Percentiles rank a stretch among this genome's conserved stretches.
Conservation (phyloP, 768 basidiomycete species). For the Lanmaoa pseudosensibilis region DNA sequence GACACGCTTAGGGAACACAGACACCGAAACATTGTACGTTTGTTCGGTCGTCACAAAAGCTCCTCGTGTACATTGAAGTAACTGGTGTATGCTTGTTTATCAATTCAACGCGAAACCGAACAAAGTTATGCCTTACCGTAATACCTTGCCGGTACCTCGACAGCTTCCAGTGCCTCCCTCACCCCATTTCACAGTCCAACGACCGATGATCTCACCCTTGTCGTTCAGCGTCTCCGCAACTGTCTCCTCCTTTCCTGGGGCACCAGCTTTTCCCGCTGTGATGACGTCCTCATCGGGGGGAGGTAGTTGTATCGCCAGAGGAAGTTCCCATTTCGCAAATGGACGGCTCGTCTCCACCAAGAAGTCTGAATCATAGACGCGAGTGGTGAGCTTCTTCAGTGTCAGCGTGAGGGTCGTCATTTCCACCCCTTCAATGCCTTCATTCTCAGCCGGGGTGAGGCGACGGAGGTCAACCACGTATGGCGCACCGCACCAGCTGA, state of each 20-base stretch:
- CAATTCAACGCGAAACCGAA: not conserved
- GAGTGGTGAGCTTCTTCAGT: slow-evolving; percentile 61
- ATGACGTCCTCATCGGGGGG: slow-evolving; percentile 33
- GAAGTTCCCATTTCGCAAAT: slow-evolving; percentile 82
- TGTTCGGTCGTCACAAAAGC: slow-evolving; percentile 31
- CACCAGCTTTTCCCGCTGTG: slow-evolving; percentile 31
- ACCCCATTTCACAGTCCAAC: slow-evolving; percentile 80
- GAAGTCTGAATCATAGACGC: slow-evolving; percentile 74
- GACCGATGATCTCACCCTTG: slow-evolving; percentile 60
- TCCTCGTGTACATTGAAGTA: slow-evolving; percentile 58
- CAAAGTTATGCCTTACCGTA: slow-evolving; percentile 52
- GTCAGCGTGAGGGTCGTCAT: slow-evolving; percentile 66
- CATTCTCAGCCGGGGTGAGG: slow-evolving; percentile 44
- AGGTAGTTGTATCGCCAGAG: slow-evolving; percentile 50
- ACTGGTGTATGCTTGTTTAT: slow-evolving; percentile 25
- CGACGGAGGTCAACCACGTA: slow-evolving; percentile 68
- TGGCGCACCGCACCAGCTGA: slow-evolving; percentile 68
- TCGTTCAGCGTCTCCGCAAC: slow-evolving; percentile 72
- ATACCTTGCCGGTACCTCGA: slow-evolving; percentile 58
- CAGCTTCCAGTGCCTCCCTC: slow-evolving; percentile 65
- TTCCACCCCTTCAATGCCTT: slow-evolving; percentile 56
- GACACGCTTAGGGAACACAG: not conserved
- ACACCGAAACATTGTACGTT: not conserved
- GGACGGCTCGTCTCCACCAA: slow-evolving; percentile 63
- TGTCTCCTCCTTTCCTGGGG: slow-evolving; percentile 65